Base-by-base conservation (phyloP, 78 protist species). In the Chrysochromulina parva region DNA sequence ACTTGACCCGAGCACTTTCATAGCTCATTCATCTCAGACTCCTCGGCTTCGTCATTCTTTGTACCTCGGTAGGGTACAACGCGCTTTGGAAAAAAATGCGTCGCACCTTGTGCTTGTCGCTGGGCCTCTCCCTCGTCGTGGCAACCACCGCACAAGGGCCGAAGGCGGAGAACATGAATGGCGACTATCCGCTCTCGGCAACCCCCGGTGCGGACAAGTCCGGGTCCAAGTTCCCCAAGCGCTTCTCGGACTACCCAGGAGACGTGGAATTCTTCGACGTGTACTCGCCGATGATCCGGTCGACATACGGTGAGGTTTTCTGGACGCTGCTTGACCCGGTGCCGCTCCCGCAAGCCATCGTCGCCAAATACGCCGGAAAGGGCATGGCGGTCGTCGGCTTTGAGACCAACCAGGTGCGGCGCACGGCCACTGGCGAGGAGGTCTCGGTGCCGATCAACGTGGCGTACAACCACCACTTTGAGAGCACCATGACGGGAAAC, bases 401-500 rank as follows among this genome's bases (percentile, higher is more conserved):
- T 11, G 76, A 67, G 76, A 7, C 3, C 11, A 48, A 67, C 76
- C 76, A 67, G 48, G 76, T 67, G 48, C 28, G 48, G 76, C 28
- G 28, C 50, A 67, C 76, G 48, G 22, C 76, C 47, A 5, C 4
- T 48, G 76, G 76, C 50, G 38, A 38, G 38, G 76, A 67, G 20
- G 48, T 67, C 16, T 11, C 76, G 11, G 76, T 67, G 76, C 76
- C 76, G 13, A 67, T 67, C 76, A 10, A 28, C 48, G 76, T 14
- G 50, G 4, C 76, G 28, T 67, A 67, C 76, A 67, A 67, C 76
- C 76, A 67, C 76, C 76, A 67, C 76, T 67, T 11, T 48, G 76
- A 26, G 76, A n/a, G 22, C 48, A 17, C 10, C 47, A 17, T 67
- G 10, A 10, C 11, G 11, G 76, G 76, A 28, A 10, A 11, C 13